A percentile compares a stretch with the other conserved stretches of the same genome.
Evolutionary conservation across 1,284 basidiomycete species (phyloP).

Genomic region (Fomes fomentarius): DNA sequence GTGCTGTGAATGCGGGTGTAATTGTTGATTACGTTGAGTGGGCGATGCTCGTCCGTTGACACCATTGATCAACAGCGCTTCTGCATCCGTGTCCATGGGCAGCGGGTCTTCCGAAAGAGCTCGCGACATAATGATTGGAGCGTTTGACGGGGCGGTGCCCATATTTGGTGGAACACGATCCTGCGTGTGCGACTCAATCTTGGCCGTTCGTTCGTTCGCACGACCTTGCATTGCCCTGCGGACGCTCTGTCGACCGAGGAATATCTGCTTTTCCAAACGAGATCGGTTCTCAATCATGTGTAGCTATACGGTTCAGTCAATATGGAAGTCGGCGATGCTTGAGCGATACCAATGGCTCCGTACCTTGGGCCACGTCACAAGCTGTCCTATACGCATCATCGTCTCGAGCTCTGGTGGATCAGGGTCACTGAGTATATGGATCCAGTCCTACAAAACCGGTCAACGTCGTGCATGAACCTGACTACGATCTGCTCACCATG

Average conservation of each 20-base stretch:
- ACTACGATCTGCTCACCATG: conserved; percentile 48
- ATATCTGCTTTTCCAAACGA: conserved; percentile 81
- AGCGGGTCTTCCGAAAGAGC: conserved; percentile 51
- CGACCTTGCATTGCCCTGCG: conserved; percentile 52
- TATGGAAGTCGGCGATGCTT: no score
- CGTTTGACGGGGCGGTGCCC: conserved; percentile 28
- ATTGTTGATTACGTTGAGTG: conserved; percentile 2
- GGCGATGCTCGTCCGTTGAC: conserved; percentile 6
- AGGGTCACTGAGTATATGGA: conserved; percentile 84
- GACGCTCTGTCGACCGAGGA: conserved; percentile 77
- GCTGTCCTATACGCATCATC: conserved; percentile 85
- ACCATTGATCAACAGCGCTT: conserved; percentile 42
- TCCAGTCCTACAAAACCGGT: conserved; percentile 67
- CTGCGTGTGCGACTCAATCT: conserved; percentile 25
- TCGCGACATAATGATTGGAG: conserved; percentile 13
- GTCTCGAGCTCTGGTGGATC: conserved; percentile 77
- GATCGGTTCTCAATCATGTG: conserved; percentile 91
- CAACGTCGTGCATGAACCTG: conserved; percentile 1
- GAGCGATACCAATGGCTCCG: no score
- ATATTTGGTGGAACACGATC: conserved; percentile 27
- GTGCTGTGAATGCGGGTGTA: conserved; percentile 1
- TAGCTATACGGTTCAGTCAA: conserved; percentile 53
- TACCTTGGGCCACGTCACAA: conserved; percentile 96
- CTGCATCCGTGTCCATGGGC: conserved; percentile 60
- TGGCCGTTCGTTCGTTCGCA: conserved; percentile 24